These are phyloP conservation scores for Trametes villosa DNA, from an alignment of 768 basidiomycete genomes.

Conservation along the genomic window DNA sequence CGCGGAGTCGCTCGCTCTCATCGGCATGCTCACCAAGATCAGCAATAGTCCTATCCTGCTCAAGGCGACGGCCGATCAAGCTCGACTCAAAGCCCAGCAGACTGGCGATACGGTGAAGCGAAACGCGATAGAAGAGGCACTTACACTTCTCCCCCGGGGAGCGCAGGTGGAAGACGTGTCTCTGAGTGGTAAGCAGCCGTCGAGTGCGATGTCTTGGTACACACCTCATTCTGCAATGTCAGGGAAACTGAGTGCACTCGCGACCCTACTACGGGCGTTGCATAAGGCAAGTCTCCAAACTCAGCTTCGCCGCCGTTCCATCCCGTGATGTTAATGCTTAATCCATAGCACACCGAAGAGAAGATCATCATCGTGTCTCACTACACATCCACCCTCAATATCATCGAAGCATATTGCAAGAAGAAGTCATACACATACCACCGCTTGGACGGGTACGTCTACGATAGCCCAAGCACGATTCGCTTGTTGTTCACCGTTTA, in stretches of 20 bases:
- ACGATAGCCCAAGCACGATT: background rate
- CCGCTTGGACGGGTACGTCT: conserved; percentile 80
- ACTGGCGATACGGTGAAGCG: conserved; percentile 47
- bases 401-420: conserved; percentile 86
- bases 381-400: conserved; percentile 91
- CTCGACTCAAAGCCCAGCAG: conserved; percentile 44
- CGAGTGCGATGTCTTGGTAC: background rate
- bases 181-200: conserved; percentile 66
- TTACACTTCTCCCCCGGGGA: conserved; percentile 61
- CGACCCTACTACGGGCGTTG: conserved; percentile 63
- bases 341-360: conserved; percentile 76
- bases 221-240: background rate
- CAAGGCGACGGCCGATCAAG: conserved; percentile 75
- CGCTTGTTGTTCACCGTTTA: conserved; percentile 7
- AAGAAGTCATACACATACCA: conserved; percentile 75
- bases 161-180: conserved; percentile 71
- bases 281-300: conserved; percentile 48
- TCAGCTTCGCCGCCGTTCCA: background rate
- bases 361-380: conserved; percentile 98
- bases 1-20: conserved; percentile 78
- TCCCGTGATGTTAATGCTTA: background rate
- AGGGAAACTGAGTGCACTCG: conserved; percentile 79
- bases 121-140: conserved; percentile 60
- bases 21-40: conserved; percentile 84
- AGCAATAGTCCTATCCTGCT: conserved; percentile 91